Base-by-base conservation (phyloP, 441 rosid species). In the Geranium incanum region DNA sequence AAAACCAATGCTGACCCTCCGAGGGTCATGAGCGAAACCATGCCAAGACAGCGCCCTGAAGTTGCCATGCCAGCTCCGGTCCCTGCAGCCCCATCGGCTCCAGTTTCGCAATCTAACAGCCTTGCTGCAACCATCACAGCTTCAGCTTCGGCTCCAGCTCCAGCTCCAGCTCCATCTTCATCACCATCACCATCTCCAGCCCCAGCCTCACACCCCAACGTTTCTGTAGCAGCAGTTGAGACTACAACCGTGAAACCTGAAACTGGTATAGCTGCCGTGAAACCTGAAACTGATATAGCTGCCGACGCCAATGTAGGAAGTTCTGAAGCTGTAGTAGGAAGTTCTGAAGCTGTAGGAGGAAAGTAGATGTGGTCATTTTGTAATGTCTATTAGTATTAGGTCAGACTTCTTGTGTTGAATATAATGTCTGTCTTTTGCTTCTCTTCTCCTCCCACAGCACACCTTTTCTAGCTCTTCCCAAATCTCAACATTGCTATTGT, bases 31-130 rank as follows among this genome's bases (percentile, higher is more conserved):
- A 55, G 79, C 3, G 85, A 84, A 65, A 65, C 70, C 1, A 36
- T 74, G 74, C 84, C 72, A 79, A 83, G 81, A 80, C 89, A 70
- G 79, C 81, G 57, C 11, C 71, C 74, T 21, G 77, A 73, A 59
- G 68, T 6, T 39, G 38, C 75, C 38, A 21, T 36, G 5, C 33
- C 65, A 48, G 75, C 65, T n/a, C 71, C 69, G 19, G 39, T 7
- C 21, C 77, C 74, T 59, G 66, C 13, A 41, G 21, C 75, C 33
- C 16, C 21, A 3, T 39, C 66, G 39, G 72, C 66, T 13, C 71
- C 70, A 1, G 69, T 69, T 39, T 50, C 77, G 16, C 78, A 73
- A 23, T 57, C 76, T 65, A 68, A 41, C 38, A 68, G 66, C 48
- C 72, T 2, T 28, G 33, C 82, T 72, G 68, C 33, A 5, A 43